Conservation (phyloP, 495 filamentous ascomycete genomes). For the Hypomontagnella submonticulosa region DNA sequence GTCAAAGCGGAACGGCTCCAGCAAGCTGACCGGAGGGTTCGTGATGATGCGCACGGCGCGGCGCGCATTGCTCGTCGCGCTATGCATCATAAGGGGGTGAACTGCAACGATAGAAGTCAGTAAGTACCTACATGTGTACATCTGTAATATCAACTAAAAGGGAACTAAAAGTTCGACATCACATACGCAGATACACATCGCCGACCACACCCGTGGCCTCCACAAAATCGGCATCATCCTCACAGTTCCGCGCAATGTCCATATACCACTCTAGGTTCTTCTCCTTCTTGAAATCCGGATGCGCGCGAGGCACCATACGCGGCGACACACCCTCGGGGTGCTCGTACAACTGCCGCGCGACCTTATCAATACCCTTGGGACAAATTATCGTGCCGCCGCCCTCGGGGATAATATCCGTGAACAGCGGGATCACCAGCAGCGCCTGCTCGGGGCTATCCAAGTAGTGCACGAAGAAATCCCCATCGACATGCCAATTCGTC, state of each 20-base stretch:
- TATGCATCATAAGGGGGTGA: conserved; percentile 80
- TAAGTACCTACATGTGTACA: too few relatives aligned
- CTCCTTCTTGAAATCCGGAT: conserved; percentile 53
- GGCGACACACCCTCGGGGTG: conserved; percentile 77
- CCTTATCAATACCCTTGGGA: conserved; percentile 64
- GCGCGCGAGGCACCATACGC: conserved; percentile 67
- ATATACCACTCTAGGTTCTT: conserved; percentile 65
- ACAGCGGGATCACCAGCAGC: conserved; percentile 75
- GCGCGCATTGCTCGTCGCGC: conserved; percentile 68
- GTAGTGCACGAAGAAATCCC: conserved; percentile 81
- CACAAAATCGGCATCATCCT: conserved; percentile 63
- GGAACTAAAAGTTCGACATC: too few relatives aligned
- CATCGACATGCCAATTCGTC: conserved; percentile 78
- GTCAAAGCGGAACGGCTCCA: conserved; percentile 72
- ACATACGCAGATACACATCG: conserved; percentile 67
- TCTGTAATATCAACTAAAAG: too few relatives aligned
- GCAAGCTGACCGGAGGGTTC: conserved; percentile 74
- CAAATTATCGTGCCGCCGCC: conserved; percentile 78
- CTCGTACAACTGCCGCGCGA: conserved; percentile 70
- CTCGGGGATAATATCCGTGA: conserved; percentile 68
- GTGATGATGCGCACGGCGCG: conserved; percentile 74
- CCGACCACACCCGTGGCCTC: conserved; percentile 73
- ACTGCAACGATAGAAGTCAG: conserved; percentile 38
- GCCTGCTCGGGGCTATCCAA: conserved; percentile 79
- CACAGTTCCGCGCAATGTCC: conserved; percentile 55